These are phyloP conservation scores for Falciphora oryzae DNA, from an alignment of 2,329 filamentous ascomycete species.

Conservation along the genomic window DNA sequence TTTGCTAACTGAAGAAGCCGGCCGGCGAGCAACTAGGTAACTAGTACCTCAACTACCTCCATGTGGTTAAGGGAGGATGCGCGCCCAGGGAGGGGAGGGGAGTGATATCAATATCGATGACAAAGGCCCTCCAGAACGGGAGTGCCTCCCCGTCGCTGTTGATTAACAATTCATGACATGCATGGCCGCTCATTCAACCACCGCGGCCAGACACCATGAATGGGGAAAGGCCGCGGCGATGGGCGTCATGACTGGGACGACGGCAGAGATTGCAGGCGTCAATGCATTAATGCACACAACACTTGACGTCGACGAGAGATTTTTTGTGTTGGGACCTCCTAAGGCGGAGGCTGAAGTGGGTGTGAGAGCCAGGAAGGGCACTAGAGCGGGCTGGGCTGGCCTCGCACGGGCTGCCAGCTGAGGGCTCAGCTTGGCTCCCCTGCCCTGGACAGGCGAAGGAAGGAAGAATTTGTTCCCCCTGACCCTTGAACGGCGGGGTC, in stretches of 20 bases:
- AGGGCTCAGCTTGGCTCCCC: background rate
- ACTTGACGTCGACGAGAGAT: background rate
- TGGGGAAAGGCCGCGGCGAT: background rate
- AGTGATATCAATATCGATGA: background rate
- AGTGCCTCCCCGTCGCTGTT: background rate
- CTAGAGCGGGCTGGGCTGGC: no score
- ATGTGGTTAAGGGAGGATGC: background rate
- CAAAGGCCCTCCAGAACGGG: background rate
- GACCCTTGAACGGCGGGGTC: no score
- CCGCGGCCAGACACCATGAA: background rate
- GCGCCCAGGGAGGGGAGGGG: no score
- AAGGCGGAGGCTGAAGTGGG: background rate
- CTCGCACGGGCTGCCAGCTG: background rate
- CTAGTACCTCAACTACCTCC: no score
- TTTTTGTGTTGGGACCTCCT: background rate
- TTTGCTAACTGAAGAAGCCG: background rate
- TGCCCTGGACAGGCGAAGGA: background rate
- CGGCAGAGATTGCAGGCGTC: background rate
- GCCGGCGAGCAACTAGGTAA: no score
- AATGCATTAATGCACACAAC: background rate
- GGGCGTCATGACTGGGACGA: background rate
- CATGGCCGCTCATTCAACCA: background rate
- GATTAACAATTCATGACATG: slow-evolving; percentile 1
- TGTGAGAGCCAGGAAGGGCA: background rate
- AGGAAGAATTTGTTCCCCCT: background rate